Conservation (phyloP, 2,329 filamentous ascomycete species). For the Colletotrichum navitas region DNA sequence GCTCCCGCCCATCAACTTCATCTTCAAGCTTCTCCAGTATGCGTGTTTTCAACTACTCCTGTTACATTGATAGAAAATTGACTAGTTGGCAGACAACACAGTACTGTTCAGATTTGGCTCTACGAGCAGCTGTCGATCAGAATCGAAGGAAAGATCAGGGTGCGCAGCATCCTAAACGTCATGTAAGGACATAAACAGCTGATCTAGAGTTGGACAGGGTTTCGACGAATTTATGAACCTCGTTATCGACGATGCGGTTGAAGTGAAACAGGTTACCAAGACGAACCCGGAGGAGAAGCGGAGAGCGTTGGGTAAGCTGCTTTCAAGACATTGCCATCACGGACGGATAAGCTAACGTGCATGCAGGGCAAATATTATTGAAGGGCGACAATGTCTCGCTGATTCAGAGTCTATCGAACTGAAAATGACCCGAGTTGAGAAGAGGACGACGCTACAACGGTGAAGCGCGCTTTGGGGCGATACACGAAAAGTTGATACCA, state of each 20-base stretch:
- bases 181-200: slow-evolving; percentile 25
- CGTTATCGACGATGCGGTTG: slow-evolving; percentile 93
- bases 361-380: slow-evolving; percentile 82
- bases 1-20: slow-evolving; percentile 69
- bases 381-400: slow-evolving; percentile 91
- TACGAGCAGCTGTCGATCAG: slow-evolving; percentile 95
- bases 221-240: slow-evolving; percentile 99
- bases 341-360: slow-evolving; percentile 45
- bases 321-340: not conserved
- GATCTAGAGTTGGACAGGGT: slow-evolving; percentile 68
- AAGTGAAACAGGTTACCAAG: slow-evolving; percentile 89
- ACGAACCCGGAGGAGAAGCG: slow-evolving; percentile 80
- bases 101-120: slow-evolving; percentile 93
- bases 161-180: slow-evolving; percentile 58
- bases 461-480: slow-evolving; percentile 17
- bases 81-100: slow-evolving; percentile 64
- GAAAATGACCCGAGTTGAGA: slow-evolving; percentile 62
- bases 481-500: slow-evolving; percentile 39
- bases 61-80: not conserved
- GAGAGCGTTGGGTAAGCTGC: slow-evolving; percentile 77
- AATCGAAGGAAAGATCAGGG: slow-evolving; percentile 96
- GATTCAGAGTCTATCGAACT: slow-evolving; percentile 76
- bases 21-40: slow-evolving; percentile 81
- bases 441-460: slow-evolving; percentile 57
- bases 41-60: slow-evolving; percentile 33